Evolutionary conservation across 148 eudicot genomes (phyloP), one percentile per base, ranked within the genome.

Genomic region (Diospyros kaki): DNA sequence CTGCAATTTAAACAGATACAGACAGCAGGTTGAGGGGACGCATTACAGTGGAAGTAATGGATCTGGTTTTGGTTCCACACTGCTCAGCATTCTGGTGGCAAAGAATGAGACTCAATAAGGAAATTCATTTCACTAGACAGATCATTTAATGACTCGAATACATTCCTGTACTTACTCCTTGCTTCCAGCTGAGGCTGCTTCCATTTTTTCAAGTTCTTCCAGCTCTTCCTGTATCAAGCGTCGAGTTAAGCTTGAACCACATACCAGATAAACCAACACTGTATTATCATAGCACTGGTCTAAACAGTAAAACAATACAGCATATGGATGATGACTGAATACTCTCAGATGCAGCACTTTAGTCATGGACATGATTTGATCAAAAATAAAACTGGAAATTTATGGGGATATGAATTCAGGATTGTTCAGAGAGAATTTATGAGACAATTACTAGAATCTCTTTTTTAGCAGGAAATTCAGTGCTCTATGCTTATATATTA

Each of bases 11-110:
- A 63, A 60, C 52, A 7, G 66, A 73, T 54, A 38, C 10, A 69
- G 63, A 46, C 52, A 65, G 14, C 66, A 38, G 58, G 50, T 51
- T 10, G 60, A 75, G 45, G 78, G 63, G 64, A 81, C 18, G 72
- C n/a, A 79, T 84, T 90, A 93, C 98, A 71, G 75, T 61, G 93
- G 89, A 45, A 95, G 90, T 44, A 95, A 81, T 0, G 98, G 94
- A 89, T 95, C 98, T 40, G 98, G 96, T 78, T 82, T 92, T 39
- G 87, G 69, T 70, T 86, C 90, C 9, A 94, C 81, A 68, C 64
- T 72, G 52, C 46, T 71, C 68, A 84, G 75, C 80, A 95, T 50
- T 65, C 98, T 93, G 81, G 71, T 44, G 60, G 15, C 9, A 38
- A 51, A 81, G 14, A 56, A 7, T 18, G 15, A 42, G 58, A 46